Conservation (phyloP, 306 rosid species). For the Hippophae gyantsensis region DNA sequence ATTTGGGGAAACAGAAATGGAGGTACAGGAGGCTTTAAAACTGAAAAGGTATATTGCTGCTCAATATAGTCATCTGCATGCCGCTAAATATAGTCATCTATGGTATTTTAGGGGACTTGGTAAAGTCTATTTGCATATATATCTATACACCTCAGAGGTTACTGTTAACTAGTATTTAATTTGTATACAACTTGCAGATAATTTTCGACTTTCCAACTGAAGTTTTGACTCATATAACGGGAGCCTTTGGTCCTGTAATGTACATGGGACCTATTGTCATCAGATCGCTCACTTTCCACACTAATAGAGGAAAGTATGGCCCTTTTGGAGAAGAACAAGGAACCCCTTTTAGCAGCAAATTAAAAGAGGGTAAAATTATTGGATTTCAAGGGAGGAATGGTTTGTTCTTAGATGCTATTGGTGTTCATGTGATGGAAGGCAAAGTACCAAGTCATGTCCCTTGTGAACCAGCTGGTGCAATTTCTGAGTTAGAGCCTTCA, state of each 20-base stretch:
- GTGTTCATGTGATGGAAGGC: slow-evolving; percentile 70
- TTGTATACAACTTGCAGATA: slow-evolving; percentile 37
- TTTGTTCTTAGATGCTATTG: slow-evolving; percentile 73
- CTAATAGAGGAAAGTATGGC: slow-evolving; percentile 51
- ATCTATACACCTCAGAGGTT: no score
- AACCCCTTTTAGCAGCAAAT: slow-evolving; percentile 46
- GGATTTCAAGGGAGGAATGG: slow-evolving; percentile 87
- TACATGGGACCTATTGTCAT: slow-evolving; percentile 66
- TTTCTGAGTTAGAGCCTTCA: slow-evolving; percentile 30
- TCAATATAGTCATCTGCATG: background rate
- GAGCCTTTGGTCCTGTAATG: slow-evolving; percentile 60
- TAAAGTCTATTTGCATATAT: no score
- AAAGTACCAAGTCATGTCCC: slow-evolving; percentile 19
- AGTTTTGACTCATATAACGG: slow-evolving; percentile 72
- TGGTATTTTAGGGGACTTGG: no score
- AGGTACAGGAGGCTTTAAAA: slow-evolving; percentile 77
- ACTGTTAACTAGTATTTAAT: no score
- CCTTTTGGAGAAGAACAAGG: slow-evolving; percentile 86
- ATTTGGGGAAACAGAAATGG: slow-evolving; percentile 67
- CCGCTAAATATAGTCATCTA: no score
- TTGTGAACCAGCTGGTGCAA: no score
- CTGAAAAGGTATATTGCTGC: slow-evolving; percentile 52
- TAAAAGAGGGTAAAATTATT: slow-evolving; percentile 64
- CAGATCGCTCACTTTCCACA: slow-evolving; percentile 71
- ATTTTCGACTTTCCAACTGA: slow-evolving; percentile 65